These are phyloP conservation scores for Ceratocystis destructans DNA, from an alignment of 2,329 filamentous ascomycete species.

Conservation along the genomic window DNA sequence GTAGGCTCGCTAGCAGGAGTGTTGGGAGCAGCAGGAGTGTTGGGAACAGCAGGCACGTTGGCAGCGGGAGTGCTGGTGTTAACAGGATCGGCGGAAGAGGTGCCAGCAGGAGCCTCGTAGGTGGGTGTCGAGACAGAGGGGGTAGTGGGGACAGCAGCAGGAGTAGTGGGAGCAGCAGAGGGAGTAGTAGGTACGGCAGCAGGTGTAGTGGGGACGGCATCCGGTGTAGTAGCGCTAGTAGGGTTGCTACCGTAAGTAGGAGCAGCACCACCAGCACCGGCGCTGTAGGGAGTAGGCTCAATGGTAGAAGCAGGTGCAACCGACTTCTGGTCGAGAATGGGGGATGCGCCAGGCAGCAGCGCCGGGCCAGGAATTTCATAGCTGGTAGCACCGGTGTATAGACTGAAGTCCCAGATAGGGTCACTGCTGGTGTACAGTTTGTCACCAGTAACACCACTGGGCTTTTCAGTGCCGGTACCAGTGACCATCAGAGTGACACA, in stretches of 20 bases:
- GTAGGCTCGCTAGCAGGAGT: neutral
- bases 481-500: slow-evolving; percentile 37
- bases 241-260: neutral
- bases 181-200: neutral
- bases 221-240: neutral
- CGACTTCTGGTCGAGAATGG: slow-evolving; percentile 21
- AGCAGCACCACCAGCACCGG: slow-evolving; percentile 27
- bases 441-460: slow-evolving; percentile 26
- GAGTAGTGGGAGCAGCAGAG: neutral
- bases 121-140: neutral
- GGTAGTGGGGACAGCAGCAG: neutral
- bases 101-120: neutral
- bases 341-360: slow-evolving; percentile 14
- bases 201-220: neutral
- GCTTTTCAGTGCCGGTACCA: slow-evolving; percentile 27
- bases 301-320: slow-evolving; percentile 33
- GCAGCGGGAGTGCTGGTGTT: neutral
- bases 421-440: slow-evolving; percentile 28
- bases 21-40: neutral
- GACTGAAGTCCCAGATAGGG: slow-evolving; percentile 28
- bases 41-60: neutral
- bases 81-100: neutral
- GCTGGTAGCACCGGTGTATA: slow-evolving; percentile 22
- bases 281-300: slow-evolving; percentile 28
- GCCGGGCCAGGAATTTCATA: slow-evolving; percentile 16